These are phyloP conservation scores for Aspergillus nidulans DNA, from an alignment of 495 filamentous ascomycete genomes.

Conservation along the genomic window DNA sequence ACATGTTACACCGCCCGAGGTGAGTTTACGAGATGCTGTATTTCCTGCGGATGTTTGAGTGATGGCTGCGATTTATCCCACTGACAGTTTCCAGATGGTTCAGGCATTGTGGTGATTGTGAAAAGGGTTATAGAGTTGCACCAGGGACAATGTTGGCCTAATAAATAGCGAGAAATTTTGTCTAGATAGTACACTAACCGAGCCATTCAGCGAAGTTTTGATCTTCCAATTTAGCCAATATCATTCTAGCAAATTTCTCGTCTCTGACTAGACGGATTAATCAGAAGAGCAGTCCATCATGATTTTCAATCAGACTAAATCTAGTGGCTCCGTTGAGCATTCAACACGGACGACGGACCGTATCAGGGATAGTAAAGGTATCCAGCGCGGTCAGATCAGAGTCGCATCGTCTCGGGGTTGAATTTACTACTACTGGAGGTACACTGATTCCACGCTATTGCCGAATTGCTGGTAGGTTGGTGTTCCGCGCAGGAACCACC, in stretches of 20 bases:
- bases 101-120: background rate
- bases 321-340: conserved; percentile 5
- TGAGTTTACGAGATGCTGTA: background rate
- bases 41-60: background rate
- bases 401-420: background rate
- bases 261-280: background rate
- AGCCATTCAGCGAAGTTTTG: too few species aligned
- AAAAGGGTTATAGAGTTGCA: background rate
- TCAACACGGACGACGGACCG: conserved; percentile 10
- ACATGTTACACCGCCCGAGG: background rate
- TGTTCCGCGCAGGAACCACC: background rate
- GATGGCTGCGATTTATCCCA: too few species aligned
- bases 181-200: too few species aligned
- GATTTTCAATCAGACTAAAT: background rate
- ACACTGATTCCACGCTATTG: background rate
- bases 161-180: background rate
- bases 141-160: background rate
- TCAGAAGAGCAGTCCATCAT: background rate
- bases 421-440: background rate
- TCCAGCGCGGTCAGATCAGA: background rate
- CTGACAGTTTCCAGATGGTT: background rate
- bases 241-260: too few species aligned
- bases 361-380: conserved; percentile 6
- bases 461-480: too few species aligned
- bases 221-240: too few species aligned